Percentiles rank a stretch among this genome's conserved stretches.
phyloP scores from a whole-genome alignment of 2,329 filamentous ascomycete genomes.

The Hymenoscyphus albidus region DNA sequence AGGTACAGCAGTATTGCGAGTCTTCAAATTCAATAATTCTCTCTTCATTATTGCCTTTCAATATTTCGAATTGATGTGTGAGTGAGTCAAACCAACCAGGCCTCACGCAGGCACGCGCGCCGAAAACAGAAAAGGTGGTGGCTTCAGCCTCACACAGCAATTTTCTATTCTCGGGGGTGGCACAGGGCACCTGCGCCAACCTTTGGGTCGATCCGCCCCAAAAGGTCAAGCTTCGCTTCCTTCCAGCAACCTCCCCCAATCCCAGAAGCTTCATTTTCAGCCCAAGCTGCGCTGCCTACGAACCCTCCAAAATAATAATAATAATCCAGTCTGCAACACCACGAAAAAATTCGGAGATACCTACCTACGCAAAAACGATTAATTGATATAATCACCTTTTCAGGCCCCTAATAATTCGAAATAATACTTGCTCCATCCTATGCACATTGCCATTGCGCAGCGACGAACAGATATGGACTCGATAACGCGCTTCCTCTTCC shows the following conservation, averaged over 20 bases:
- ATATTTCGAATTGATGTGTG: too few relatives aligned
- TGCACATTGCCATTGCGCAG: background rate
- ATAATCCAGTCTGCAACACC: background rate
- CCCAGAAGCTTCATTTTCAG: background rate
- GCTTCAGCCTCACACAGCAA: background rate
- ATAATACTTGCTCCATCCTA: too few relatives aligned
- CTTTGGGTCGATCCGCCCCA: background rate
- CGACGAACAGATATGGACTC: background rate
- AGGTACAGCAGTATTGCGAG: background rate
- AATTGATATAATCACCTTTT: too few relatives aligned
- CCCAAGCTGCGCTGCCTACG: background rate
- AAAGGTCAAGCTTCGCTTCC: background rate
- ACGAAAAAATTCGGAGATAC: background rate
- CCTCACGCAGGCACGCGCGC: too few relatives aligned
- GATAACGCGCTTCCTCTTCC: background rate
- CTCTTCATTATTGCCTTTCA: too few relatives aligned
- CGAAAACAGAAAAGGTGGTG: background rate
- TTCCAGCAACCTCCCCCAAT: background rate
- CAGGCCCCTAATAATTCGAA: too few relatives aligned
- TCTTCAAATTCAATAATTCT: background rate
- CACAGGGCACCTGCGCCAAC: background rate
- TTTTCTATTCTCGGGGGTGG: constrained; percentile 1
- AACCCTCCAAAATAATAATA: background rate
- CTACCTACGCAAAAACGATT: too few relatives aligned
- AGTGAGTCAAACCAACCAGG: too few relatives aligned